Base-by-base conservation (phyloP, 805 yeast species). In the Candida chauliodis region DNA sequence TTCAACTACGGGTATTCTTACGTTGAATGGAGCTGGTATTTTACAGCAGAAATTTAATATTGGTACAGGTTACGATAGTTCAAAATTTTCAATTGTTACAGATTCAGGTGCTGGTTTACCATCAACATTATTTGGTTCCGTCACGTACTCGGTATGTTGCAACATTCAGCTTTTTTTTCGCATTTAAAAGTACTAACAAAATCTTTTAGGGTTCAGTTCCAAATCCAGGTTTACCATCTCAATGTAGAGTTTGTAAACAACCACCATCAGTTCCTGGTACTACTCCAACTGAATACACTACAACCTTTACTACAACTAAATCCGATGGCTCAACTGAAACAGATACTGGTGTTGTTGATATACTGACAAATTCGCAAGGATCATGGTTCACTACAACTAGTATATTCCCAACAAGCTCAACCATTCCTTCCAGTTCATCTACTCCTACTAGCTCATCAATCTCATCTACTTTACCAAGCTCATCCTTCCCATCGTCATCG, bases 11-110 rank as follows among this genome's bases (percentile, higher is more conserved):
- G 58, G 58, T 33, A 41, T 49, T n/a, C 53, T 59, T 44, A 51
- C 44, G 42, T 30, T 46, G 29, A 15, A 15, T 17, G 21, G 31
- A 9, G 31, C 43, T 25, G 22, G 36, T 28, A 23, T 35, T 1
- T 30, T 44, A 10, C 37, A 25, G n/a, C 47, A 27, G 42, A 37
- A 30, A 1, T 54, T 49, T 40, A 24, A 46, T 19, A 51, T 55
- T 43, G 60, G 60, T 44, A 30, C 49, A 19, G 58, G 58, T 23
- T 55, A 55, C 34, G 49, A 48, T 38, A 15, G 13, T 10, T 16
- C 38, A 3, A 22, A 32, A 21, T 48, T 53, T 27, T 16, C 36
- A 21, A 45, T 44, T 23, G 42, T 43, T 15, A 46, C 51, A 11
- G 48, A 51, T 33, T 37, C 44, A 38, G 55, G 53, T 26, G 38